Conservation (phyloP, 306 rosid species). For the Cicer yamashitae region DNA sequence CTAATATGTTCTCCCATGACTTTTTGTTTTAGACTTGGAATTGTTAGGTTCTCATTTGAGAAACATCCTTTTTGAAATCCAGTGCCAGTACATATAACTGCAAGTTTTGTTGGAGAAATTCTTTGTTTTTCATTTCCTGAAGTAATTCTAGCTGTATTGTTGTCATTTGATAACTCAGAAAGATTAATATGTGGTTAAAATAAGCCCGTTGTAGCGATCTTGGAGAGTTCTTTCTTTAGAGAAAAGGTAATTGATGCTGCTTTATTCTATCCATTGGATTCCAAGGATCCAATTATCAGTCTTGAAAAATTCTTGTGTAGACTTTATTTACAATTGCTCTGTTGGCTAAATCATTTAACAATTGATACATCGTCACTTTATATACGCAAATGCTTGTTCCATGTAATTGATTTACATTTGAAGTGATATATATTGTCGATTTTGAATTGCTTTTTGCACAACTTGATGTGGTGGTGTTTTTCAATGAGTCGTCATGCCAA, state of each 20-base stretch:
- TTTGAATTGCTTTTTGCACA: background rate
- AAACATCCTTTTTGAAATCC: slow-evolving; percentile 41
- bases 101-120: slow-evolving; percentile 45
- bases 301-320: background rate
- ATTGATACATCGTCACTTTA: background rate
- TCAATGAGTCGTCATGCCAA: background rate
- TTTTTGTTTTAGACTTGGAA: slow-evolving; percentile 52
- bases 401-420: background rate
- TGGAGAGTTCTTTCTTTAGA: slow-evolving; percentile 1
- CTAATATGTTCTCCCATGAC: slow-evolving; percentile 50
- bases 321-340: background rate
- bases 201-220: slow-evolving; percentile 1
- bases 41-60: slow-evolving; percentile 52
- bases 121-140: slow-evolving; percentile 35
- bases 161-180: slow-evolving; percentile 37
- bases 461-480: slow-evolving; percentile 16
- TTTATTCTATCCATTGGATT: slow-evolving; percentile 23
- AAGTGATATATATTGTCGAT: background rate
- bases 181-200: slow-evolving; percentile 30
- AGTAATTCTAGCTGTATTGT: slow-evolving; percentile 37
- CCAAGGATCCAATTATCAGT: background rate
- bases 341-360: slow-evolving; percentile 26
- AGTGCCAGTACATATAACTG: slow-evolving; percentile 55
- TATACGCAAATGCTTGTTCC: background rate
- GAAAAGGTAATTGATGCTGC: background rate